Conservation (phyloP, 495 filamentous ascomycete species). For the Podospora anserina region DNA sequence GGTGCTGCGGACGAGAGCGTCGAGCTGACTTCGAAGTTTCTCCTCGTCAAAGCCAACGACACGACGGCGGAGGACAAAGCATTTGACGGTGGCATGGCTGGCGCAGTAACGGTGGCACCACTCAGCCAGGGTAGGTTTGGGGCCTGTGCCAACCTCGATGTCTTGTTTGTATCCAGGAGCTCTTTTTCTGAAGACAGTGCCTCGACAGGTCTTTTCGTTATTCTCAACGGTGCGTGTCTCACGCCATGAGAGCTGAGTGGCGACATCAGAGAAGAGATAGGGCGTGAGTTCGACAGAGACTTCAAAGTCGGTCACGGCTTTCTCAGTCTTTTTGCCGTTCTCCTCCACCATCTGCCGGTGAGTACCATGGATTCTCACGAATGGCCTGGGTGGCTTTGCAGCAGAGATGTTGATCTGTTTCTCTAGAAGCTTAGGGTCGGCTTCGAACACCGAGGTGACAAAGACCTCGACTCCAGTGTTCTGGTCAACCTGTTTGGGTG, state of each 20-base stretch:
- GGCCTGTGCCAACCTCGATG: slow-evolving; percentile 33
- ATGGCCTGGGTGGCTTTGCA: slow-evolving; percentile 43
- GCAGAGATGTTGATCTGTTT: slow-evolving; percentile 42
- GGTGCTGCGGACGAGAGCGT: slow-evolving; percentile 49
- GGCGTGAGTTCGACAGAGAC: slow-evolving; percentile 50
- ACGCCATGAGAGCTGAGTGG: slow-evolving; percentile 28
- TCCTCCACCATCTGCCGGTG: slow-evolving; percentile 46
- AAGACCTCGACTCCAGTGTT: slow-evolving; percentile 35
- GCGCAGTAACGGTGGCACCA: slow-evolving; percentile 58
- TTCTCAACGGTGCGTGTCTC: slow-evolving; percentile 40
- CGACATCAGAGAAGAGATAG: slow-evolving; percentile 44
- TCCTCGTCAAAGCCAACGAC: slow-evolving; percentile 52
- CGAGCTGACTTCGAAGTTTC: slow-evolving; percentile 42
- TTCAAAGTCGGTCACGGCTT: slow-evolving; percentile 50
- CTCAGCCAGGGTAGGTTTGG: slow-evolving; percentile 46
- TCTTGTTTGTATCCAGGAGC: slow-evolving; percentile 40
- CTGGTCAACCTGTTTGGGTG: slow-evolving; percentile 16
- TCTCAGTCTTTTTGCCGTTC: slow-evolving; percentile 44
- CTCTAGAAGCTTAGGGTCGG: slow-evolving; percentile 41
- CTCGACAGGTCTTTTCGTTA: slow-evolving; percentile 40
- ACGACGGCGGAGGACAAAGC: slow-evolving; percentile 49
- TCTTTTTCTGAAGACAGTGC: slow-evolving; percentile 39
- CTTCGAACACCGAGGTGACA: slow-evolving; percentile 39
- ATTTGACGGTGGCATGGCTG: slow-evolving; percentile 47
- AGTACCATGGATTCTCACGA: slow-evolving; percentile 47